phyloP scores from a whole-genome alignment of 208 protist genomes.

The Sergeia podlipaevii region DNA sequence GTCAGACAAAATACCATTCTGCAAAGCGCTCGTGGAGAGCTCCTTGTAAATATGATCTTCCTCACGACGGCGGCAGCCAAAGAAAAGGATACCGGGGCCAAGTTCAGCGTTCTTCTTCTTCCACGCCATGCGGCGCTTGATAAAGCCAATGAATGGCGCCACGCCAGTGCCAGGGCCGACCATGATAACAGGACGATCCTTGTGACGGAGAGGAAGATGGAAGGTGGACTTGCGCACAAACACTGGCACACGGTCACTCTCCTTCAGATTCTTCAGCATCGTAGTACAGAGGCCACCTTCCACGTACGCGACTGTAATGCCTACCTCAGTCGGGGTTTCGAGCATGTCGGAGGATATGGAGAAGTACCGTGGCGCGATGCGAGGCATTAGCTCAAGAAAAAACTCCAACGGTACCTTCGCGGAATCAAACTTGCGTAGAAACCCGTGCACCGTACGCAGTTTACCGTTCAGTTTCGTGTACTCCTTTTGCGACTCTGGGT shows the following conservation, averaged over 20 bases:
- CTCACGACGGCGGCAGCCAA: constrained; percentile 76
- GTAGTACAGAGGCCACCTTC: constrained; percentile 90
- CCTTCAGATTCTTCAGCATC: constrained; percentile 71
- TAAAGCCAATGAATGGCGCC: constrained; percentile 93
- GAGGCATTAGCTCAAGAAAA: constrained; percentile 94
- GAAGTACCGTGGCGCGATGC: constrained; percentile 93
- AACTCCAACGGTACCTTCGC: constrained; percentile 71
- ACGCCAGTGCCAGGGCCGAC: constrained; percentile 96
- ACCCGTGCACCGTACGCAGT: constrained; percentile 74
- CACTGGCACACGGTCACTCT: constrained; percentile 69
- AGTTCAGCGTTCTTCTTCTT: constrained; percentile 63
- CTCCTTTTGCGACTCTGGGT: constrained; percentile 66
- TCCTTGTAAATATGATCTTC: constrained; percentile 87
- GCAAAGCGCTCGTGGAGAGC: constrained; percentile 55
- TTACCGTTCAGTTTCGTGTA: constrained; percentile 64
- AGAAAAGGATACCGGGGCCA: constrained; percentile 83
- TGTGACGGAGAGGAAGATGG: constrained; percentile 76
- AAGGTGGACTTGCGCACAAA: constrained; percentile 94
- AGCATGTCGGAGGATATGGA: constrained; percentile 94
- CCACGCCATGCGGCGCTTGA: constrained; percentile 85
- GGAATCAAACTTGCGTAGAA: constrained; percentile 78
- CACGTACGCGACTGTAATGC: constrained; percentile 86
- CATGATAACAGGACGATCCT: constrained; percentile 89
- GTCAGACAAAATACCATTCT: constrained; percentile 53
- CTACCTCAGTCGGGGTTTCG: constrained; percentile 57